phyloP scores from a whole-genome alignment of 2,329 filamentous ascomycete genomes.

The Xylariaceae sp. region DNA sequence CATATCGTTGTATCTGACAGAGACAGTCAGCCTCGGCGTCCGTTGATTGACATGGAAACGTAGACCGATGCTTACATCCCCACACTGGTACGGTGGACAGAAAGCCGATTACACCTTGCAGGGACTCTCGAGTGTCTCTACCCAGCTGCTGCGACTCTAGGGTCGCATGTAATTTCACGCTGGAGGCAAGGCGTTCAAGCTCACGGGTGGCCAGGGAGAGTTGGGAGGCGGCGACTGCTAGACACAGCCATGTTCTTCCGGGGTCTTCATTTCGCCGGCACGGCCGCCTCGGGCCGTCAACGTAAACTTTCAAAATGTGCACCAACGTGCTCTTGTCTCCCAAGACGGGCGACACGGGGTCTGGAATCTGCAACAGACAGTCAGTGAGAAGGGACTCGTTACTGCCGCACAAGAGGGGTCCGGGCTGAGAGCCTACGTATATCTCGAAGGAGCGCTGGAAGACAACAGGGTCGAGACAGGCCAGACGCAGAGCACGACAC shows the following conservation, averaged over 20 bases:
- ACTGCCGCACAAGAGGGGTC: background rate
- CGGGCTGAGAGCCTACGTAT: conserved; percentile 1
- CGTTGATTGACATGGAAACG: background rate
- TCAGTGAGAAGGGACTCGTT: background rate
- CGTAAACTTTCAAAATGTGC: conserved; percentile 8
- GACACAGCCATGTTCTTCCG: conserved; percentile 10
- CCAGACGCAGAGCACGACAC: background rate
- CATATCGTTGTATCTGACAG: conserved; percentile 7
- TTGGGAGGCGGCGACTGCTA: conserved; percentile 9
- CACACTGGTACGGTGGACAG: conserved; percentile 12
- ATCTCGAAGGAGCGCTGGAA: conserved; percentile 2
- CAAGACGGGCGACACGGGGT: conserved; percentile 63
- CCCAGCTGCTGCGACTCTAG: conserved; percentile 4
- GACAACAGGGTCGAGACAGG: conserved; percentile 2
- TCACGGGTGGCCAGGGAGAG: conserved; percentile 5
- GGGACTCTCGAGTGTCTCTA: conserved; percentile 6
- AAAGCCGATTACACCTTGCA: conserved; percentile 10
- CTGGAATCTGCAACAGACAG: conserved; percentile 32
- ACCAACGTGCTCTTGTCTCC: conserved; percentile 46
- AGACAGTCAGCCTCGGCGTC: background rate
- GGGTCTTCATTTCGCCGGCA: conserved; percentile 8
- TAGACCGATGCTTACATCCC: conserved; percentile 13
- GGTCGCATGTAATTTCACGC: conserved; percentile 2
- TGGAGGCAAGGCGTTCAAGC: conserved; percentile 5
- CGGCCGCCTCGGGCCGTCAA: conserved; percentile 9